A percentile compares a stretch with the other conserved stretches of the same genome.
Conservation (phyloP, 768 basidiomycete genomes). For the Phylloporus sp. region DNA sequence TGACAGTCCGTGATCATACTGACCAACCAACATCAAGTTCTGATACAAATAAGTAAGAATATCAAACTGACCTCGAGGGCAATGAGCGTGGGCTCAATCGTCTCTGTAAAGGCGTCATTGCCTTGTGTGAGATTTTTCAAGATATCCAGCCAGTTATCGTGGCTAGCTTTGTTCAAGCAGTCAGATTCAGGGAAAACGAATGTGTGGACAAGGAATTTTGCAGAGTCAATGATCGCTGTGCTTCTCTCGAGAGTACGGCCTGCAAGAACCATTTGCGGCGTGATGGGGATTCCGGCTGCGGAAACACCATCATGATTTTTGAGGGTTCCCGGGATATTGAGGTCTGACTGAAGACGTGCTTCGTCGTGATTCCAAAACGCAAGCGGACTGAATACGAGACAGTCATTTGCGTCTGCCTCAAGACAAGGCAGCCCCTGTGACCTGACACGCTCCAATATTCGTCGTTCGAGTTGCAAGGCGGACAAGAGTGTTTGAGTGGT, state of each 20-base stretch:
- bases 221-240: conserved; percentile 52
- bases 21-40: conserved; percentile 11
- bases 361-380: conserved; percentile 72
- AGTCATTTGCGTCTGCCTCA: conserved; percentile 46
- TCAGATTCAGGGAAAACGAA: conserved; percentile 79
- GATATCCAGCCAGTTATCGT: conserved; percentile 58
- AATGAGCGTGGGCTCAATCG: conserved; percentile 41
- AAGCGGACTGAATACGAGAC: conserved; percentile 70
- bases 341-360: conserved; percentile 47
- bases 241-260: conserved; percentile 56
- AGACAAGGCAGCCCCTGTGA: conserved; percentile 50
- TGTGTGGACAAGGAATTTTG: conserved; percentile 71
- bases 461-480: conserved; percentile 60
- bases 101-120: conserved; percentile 36
- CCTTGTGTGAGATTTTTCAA: conserved; percentile 42
- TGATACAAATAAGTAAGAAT: conserved; percentile 12
- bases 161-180: conserved; percentile 61
- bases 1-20: conserved; percentile 55
- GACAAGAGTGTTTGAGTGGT: conserved; percentile 60
- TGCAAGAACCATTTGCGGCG: conserved; percentile 73
- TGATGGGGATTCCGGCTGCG: conserved; percentile 60
- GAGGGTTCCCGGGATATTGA: conserved; percentile 57
- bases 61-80: conserved; percentile 39
- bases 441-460: conserved; percentile 44
- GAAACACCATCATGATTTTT: conserved; percentile 49